Percentiles rank a stretch among this genome's conserved stretches.
These are phyloP conservation scores for Chaetoceros tenuissimus DNA, from an alignment of 108 stramenopile species.

Conservation along the genomic window DNA sequence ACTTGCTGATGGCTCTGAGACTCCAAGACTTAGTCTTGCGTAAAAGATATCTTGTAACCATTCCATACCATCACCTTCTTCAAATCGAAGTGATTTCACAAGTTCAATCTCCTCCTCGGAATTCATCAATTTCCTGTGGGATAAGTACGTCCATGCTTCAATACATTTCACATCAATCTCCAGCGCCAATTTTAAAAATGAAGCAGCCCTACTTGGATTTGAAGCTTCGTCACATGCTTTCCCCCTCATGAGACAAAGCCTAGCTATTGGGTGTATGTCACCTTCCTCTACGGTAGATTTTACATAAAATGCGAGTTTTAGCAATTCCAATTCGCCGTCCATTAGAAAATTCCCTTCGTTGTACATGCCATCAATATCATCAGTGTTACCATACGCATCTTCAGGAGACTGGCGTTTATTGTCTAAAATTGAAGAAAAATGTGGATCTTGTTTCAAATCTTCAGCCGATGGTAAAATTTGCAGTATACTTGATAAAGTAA, in stretches of 20 bases:
- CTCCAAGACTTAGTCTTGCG: conserved; percentile 18
- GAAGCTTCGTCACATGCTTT: conserved; percentile 54
- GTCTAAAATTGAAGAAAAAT: not conserved
- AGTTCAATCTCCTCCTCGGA: conserved; percentile 33
- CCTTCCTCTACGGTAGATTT: conserved; percentile 2
- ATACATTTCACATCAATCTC: conserved; percentile 54
- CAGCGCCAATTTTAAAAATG: conserved; percentile 50
- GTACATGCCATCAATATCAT: conserved; percentile 5
- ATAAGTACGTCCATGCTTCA: conserved; percentile 49
- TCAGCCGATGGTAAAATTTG: not conserved
- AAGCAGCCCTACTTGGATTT: conserved; percentile 54
- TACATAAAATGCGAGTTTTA: not conserved
- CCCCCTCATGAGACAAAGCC: conserved; percentile 46
- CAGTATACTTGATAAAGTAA: not conserved
- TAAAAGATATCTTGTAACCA: conserved; percentile 61
- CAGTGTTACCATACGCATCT: not conserved
- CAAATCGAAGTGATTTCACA: conserved; percentile 16
- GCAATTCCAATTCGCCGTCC: conserved; percentile 3
- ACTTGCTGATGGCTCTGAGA: not conserved
- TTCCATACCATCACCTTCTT: conserved; percentile 12
- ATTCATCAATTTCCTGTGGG: conserved; percentile 33
- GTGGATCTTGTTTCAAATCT: not conserved
- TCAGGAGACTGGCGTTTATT: not conserved
- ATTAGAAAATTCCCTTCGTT: conserved; percentile 21
- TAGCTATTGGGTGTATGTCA: conserved; percentile 56